Base-by-base conservation (phyloP, 352 stramenopile genomes). In the Pythium rishiriense region DNA sequence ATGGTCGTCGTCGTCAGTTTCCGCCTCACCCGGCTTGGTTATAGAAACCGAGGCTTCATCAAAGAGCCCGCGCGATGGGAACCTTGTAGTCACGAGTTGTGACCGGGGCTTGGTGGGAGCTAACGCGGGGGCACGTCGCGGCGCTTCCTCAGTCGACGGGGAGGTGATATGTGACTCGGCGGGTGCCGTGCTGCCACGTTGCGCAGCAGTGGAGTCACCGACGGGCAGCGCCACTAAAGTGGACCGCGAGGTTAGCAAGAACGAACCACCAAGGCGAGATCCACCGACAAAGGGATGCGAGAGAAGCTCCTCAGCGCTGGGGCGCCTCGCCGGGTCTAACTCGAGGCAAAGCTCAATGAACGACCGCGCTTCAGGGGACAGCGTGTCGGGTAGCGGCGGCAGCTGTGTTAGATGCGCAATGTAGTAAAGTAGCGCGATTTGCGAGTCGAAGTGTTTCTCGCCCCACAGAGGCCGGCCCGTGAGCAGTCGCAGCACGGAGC, bases 301-400 rank as follows among this genome's bases (percentile, higher is more conserved):
- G 2, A 99, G 72, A 17, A 99, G 79, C 61, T 98, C 84, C 15
- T 70, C 78, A 4, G 96, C 93, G 46, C 68, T 94, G 7, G 94
- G 93, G 37, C 96, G 80, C 28, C 83, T 72, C 4, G 55, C 39
- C 1, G 79, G 72, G 29, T 87, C 72, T 29, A 91, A 76, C 46
- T 79, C 65, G 6, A 88, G 68, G 39, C 81, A 88, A 3, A 71
- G 64, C 0, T 48, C 25, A n/a, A 91, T 74, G 45, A 91, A 88
- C 24, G 72, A 79, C 17, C 63, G 55, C 15, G 79, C 79, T 11
- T 82, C 63, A 0, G 59, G 17, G 0, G 81, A 88, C 12, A 91
- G 42, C 21, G 62, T 41, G 3, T 58, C 64, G 0, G 81, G 81
- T 7, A 91, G 58, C 9, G 68, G 35, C 6, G 79, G 79, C 10